These are phyloP conservation scores for Tuber calosporum DNA, from an alignment of 495 filamentous ascomycete species.

Conservation along the genomic window DNA sequence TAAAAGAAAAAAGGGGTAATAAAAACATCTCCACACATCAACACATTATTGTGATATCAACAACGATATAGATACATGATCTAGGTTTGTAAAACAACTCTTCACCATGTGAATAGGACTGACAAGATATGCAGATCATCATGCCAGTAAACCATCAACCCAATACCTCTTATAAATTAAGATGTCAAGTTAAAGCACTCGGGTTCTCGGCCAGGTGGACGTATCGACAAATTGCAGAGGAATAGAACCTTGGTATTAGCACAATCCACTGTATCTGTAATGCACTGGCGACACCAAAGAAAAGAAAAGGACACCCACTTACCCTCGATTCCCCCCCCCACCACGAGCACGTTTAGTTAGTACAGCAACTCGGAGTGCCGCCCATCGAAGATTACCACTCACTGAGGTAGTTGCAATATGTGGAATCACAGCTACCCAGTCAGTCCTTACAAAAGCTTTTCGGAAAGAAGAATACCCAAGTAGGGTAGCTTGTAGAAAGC, in stretches of 20 bases:
- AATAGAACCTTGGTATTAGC: slow-evolving; percentile 1
- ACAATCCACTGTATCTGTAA: slow-evolving; percentile 11
- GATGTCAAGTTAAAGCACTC: slow-evolving; percentile 5
- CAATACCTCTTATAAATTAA: slow-evolving; percentile 1
- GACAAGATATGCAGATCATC: too few relatives aligned
- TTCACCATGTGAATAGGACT: too few relatives aligned
- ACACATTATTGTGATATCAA: too few relatives aligned
- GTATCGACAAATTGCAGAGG: background rate
- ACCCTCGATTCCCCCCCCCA: background rate
- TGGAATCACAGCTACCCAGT: slow-evolving; percentile 4
- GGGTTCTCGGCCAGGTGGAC: slow-evolving; percentile 4
- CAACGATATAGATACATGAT: too few relatives aligned
- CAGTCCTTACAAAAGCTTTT: slow-evolving; percentile 7
- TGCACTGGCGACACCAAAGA: background rate
- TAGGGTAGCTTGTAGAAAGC: background rate
- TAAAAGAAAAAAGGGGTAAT: background rate
- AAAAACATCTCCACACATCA: too few relatives aligned
- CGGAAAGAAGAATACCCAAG: background rate
- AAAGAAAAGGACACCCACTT: background rate
- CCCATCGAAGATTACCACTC: background rate
- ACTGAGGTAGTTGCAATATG: background rate
- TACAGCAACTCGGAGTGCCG: slow-evolving; percentile 7
- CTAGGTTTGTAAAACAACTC: too few relatives aligned
- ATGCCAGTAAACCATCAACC: too few relatives aligned
- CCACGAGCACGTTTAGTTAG: background rate